Percentiles rank a stretch among this genome's conserved stretches.
These are phyloP conservation scores for Amanita pseudoporphyria DNA, from an alignment of 768 basidiomycete species.

Conservation along the genomic window DNA sequence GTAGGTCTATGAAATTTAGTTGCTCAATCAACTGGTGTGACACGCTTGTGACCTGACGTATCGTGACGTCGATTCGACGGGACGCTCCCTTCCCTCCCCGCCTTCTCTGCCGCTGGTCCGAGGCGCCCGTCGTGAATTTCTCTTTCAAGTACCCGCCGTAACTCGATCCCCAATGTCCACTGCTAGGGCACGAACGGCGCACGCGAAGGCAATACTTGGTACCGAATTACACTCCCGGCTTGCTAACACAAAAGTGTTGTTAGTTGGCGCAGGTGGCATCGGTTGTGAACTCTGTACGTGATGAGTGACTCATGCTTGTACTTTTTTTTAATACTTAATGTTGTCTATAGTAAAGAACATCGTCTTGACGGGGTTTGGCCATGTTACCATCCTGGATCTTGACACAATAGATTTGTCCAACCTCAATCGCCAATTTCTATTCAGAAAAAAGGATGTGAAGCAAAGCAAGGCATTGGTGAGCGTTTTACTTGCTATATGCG, in stretches of 20 bases:
- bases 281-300: slow-evolving; percentile 88
- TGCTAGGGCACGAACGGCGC: slow-evolving; percentile 39
- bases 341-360: slow-evolving; percentile 78
- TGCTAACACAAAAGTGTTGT: slow-evolving; percentile 58
- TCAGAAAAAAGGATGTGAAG: slow-evolving; percentile 95
- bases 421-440: slow-evolving; percentile 93
- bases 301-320: neutral
- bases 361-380: slow-evolving; percentile 84
- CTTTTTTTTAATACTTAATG: neutral
- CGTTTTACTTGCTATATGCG: neutral
- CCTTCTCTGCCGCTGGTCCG: neutral
- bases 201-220: slow-evolving; percentile 77
- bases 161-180: slow-evolving; percentile 27
- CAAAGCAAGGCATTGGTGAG: slow-evolving; percentile 88
- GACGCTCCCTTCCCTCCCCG: neutral
- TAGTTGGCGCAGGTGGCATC: slow-evolving; percentile 96
- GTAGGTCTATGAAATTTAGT: too few relatives aligned
- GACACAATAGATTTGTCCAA: slow-evolving; percentile 99
- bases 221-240: slow-evolving; percentile 54
- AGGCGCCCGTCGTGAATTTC: neutral
- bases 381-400: slow-evolving; percentile 88
- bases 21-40: neutral
- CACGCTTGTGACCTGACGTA: slow-evolving; percentile 5
- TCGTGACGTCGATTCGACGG: neutral
- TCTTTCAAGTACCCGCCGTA: neutral